phyloP scores from a whole-genome alignment of 139 green algal species.

The Closterium sp. region DNA sequence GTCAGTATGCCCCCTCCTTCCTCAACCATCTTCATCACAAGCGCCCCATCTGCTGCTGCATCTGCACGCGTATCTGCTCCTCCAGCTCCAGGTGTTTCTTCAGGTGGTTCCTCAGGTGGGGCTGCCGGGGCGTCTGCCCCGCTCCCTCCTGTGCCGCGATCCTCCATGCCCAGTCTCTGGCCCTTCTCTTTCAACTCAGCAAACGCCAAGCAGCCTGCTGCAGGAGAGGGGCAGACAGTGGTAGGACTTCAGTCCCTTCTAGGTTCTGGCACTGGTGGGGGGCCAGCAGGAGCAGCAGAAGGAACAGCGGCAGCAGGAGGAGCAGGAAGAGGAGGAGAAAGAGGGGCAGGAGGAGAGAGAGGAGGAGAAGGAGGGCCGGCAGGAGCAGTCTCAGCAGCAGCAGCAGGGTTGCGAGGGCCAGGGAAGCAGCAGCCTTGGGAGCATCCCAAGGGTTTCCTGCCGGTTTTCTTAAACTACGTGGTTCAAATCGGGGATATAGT shows the following conservation, averaged over 20 bases:
- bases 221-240: neutral
- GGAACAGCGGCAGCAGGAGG: too few species aligned
- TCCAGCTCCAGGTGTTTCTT: neutral
- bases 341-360: neutral
- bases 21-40: neutral
- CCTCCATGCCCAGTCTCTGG: neutral
- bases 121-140: neutral
- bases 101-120: neutral
- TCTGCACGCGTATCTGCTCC: neutral
- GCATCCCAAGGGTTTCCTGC: neutral
- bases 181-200: neutral
- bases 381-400: neutral
- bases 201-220: neutral
- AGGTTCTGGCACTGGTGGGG: neutral
- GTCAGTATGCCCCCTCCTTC: neutral
- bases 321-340: neutral
- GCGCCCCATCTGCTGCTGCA: neutral
- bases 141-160: neutral
- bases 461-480: conserved; percentile 29
- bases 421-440: neutral
- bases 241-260: neutral
- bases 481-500: conserved; percentile 44
- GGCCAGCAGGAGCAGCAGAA: neutral
- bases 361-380: neutral
- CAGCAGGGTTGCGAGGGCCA: neutral